These are phyloP conservation scores for Aspergillus aculeatinus DNA, from an alignment of 2,329 filamentous ascomycete genomes.

Conservation along the genomic window DNA sequence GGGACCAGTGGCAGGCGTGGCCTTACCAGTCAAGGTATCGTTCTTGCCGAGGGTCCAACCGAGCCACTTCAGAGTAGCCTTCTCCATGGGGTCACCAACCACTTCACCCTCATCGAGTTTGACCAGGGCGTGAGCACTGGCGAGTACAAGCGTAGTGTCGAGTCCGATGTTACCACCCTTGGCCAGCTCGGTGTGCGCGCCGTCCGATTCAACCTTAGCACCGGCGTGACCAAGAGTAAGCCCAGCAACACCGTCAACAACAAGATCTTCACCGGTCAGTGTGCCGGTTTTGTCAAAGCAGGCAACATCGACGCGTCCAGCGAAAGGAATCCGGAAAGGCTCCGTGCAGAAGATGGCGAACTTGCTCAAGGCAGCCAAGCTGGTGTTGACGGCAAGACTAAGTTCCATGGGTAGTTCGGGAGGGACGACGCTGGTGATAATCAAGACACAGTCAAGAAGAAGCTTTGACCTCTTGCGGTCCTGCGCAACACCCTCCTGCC, in stretches of 20 bases:
- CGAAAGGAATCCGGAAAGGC: conserved; percentile 96
- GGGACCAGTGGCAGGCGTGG: conserved; percentile 40
- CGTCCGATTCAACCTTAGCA: conserved; percentile 70
- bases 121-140: conserved; percentile 91
- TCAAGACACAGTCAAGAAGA: conserved; percentile 93
- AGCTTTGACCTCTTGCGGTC: conserved; percentile 97
- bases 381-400: conserved; percentile 95
- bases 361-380: conserved; percentile 88
- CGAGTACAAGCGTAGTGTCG: conserved; percentile 88
- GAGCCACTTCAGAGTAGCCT: conserved; percentile 83
- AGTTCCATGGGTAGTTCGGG: conserved; percentile 98
- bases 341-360: conserved; percentile 98
- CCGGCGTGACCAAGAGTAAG: conserved; percentile 70
- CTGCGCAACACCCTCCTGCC: conserved; percentile 90
- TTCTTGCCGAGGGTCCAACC: conserved; percentile 92
- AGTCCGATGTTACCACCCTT: conserved; percentile 68
- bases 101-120: conserved; percentile 96
- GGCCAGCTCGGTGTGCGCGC: conserved; percentile 77
- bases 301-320: conserved; percentile 89
- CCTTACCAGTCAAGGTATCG: conserved; percentile 74
- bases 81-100: conserved; percentile 98
- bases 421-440: conserved; percentile 96
- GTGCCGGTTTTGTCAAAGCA: conserved; percentile 99
- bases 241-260: conserved; percentile 95
- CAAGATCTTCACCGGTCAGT: conserved; percentile 90